A percentile compares a stretch with the other conserved stretches of the same genome.
These are phyloP conservation scores for Coemansia sp. DNA, from an alignment of 192 early-diverging fungal species.

Conservation along the genomic window DNA sequence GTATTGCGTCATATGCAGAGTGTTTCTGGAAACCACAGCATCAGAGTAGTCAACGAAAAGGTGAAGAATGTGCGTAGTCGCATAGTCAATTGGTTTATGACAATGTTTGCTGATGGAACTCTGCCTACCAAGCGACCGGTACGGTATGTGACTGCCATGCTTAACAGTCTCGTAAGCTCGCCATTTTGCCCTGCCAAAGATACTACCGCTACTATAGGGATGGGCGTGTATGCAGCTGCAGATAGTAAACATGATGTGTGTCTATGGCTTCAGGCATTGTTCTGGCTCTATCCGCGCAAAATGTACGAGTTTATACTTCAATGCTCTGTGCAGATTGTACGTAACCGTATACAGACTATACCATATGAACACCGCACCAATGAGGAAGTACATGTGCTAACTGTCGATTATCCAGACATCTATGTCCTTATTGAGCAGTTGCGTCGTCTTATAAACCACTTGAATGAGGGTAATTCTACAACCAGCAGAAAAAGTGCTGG, in stretches of 20 bases:
- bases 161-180: constrained; percentile 26
- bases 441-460: constrained; percentile 1
- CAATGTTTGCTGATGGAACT: constrained; percentile 27
- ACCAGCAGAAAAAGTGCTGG: not conserved
- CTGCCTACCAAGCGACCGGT: constrained; percentile 31
- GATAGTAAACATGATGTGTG: constrained; percentile 42
- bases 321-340: constrained; percentile 29
- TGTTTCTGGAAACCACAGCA: constrained; percentile 25
- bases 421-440: constrained; percentile 10
- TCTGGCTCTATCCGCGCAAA: constrained; percentile 34
- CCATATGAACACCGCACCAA: not conserved
- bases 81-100: constrained; percentile 41
- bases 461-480: constrained; percentile 3
- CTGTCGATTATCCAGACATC: not conserved
- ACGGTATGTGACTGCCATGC: constrained; percentile 37
- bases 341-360: constrained; percentile 5
- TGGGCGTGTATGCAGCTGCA: constrained; percentile 3
- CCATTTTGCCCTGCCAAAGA: constrained; percentile 30
- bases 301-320: constrained; percentile 45
- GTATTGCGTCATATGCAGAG: constrained; percentile 41
- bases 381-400: constrained; percentile 10
- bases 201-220: not conserved
- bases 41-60: constrained; percentile 44
- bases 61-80: constrained; percentile 48
- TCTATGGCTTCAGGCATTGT: constrained; percentile 50